These are phyloP conservation scores for Saccharomycopsis selenospora DNA, from an alignment of 805 yeast genomes.

Conservation along the genomic window DNA sequence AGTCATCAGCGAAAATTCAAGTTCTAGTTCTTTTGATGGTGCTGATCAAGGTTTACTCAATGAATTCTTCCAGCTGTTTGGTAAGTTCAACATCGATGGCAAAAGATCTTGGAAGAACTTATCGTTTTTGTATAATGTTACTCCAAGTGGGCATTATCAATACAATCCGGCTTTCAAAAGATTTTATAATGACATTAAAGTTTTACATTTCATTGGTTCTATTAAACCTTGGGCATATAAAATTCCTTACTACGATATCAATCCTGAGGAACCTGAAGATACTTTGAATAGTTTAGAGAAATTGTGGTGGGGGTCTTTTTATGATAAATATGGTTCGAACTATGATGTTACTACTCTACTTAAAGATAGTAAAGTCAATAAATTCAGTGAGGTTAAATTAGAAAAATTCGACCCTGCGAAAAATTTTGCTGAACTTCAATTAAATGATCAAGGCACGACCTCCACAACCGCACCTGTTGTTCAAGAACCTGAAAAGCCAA, in stretches of 20 bases:
- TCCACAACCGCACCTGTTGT: neutral
- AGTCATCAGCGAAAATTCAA: conserved; percentile 25
- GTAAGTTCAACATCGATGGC: conserved; percentile 20
- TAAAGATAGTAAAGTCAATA: neutral
- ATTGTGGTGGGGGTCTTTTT: conserved; percentile 19
- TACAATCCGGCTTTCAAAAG: conserved; percentile 61
- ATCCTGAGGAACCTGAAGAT: conserved; percentile 1
- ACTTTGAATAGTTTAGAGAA: conserved; percentile 5
- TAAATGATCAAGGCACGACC: neutral
- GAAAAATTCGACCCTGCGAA: conserved; percentile 13
- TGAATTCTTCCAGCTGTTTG: conserved; percentile 46
- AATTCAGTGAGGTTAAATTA: neutral
- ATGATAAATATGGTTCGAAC: conserved; percentile 9
- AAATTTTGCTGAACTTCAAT: conserved; percentile 9
- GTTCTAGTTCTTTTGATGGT: conserved; percentile 58
- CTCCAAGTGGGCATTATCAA: conserved; percentile 57
- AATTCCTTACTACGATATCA: conserved; percentile 3
- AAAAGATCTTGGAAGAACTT: conserved; percentile 53
- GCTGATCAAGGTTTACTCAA: conserved; percentile 90
- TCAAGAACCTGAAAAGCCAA: neutral
- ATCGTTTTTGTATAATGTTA: conserved; percentile 81
- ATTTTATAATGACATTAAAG: conserved; percentile 38
- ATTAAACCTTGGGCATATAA: conserved; percentile 46
- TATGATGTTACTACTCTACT: conserved; percentile 4
- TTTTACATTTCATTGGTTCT: conserved; percentile 64